Conservation (phyloP, 257 asterid species). For the Solanum sparsipilum region DNA sequence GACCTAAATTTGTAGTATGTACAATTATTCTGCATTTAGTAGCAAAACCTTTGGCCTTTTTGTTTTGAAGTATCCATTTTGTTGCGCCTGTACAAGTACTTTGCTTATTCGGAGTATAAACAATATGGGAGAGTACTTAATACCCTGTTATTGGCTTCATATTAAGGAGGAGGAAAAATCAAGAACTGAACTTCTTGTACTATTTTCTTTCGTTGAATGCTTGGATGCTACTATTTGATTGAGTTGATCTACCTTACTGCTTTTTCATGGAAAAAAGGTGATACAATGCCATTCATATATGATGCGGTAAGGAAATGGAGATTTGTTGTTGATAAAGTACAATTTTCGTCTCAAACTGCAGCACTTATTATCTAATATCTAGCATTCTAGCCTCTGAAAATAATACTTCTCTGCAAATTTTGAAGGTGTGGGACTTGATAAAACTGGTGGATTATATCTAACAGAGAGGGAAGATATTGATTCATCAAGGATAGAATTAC, state of each 20-base stretch:
- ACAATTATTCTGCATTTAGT: not conserved
- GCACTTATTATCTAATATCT: not conserved
- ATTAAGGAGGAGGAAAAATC: not conserved
- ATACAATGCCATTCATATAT: conserved; percentile 85
- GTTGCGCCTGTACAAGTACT: not conserved
- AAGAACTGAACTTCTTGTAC: not conserved
- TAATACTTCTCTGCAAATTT: not conserved
- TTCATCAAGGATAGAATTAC: conserved; percentile 66
- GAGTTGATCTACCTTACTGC: not conserved
- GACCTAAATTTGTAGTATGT: not conserved
- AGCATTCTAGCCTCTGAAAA: not conserved
- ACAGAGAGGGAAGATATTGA: conserved; percentile 50
- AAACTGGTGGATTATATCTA: conserved; percentile 15
- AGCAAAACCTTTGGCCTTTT: not conserved
- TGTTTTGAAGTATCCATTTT: not conserved
- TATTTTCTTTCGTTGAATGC: not conserved
- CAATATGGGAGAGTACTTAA: not conserved
- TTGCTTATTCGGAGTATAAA: not conserved
- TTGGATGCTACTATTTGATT: not conserved
- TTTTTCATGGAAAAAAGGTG: conserved; percentile 54
- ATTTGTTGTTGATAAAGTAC: not conserved
- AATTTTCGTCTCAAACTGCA: not conserved
- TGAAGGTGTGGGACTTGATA: conserved; percentile 82
- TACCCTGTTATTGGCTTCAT: not conserved
- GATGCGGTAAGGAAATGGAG: conserved; percentile 46